Evolutionary conservation across 139 green algal species (phyloP).

Genomic region (Diplosphaera chodatii): DNA sequence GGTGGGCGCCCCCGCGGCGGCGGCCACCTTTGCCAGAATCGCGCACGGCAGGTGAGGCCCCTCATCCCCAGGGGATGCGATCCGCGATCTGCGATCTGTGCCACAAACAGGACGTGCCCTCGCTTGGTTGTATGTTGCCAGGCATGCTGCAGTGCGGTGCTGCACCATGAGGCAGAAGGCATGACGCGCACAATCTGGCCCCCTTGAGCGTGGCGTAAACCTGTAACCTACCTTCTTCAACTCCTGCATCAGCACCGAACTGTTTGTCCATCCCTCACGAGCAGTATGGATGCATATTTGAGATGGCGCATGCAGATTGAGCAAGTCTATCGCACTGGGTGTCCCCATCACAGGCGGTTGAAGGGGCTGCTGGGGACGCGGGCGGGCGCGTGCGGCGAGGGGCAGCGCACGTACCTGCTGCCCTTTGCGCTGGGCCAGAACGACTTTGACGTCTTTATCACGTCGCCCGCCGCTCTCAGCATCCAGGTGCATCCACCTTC

Average conservation of each 20-base stretch:
- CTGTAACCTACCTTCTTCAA: too few species aligned
- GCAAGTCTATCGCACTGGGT: not conserved
- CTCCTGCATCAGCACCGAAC: too few species aligned
- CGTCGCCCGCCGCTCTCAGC: not conserved
- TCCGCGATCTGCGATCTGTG: not conserved
- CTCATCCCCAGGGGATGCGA: not conserved
- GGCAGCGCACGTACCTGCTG: constrained; percentile 20
- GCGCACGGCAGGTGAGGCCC: not conserved
- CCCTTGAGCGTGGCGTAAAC: too few species aligned
- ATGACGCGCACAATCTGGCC: too few species aligned
- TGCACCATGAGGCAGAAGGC: too few species aligned
- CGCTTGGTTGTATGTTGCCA: too few species aligned
- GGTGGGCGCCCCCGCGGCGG: not conserved
- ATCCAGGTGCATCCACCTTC: not conserved
- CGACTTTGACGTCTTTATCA: constrained; percentile 19
- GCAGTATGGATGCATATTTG: too few species aligned
- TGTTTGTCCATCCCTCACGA: too few species aligned
- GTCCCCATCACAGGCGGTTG: not conserved
- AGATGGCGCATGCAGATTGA: too few species aligned
- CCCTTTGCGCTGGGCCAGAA: constrained; percentile 29
- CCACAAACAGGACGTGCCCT: too few species aligned
- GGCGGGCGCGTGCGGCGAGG: not conserved
- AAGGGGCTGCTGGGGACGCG: not conserved
- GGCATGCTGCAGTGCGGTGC: too few species aligned
- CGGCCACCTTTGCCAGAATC: not conserved